Conservation (phyloP, 441 rosid genomes). For the Monsonia emarginata region DNA sequence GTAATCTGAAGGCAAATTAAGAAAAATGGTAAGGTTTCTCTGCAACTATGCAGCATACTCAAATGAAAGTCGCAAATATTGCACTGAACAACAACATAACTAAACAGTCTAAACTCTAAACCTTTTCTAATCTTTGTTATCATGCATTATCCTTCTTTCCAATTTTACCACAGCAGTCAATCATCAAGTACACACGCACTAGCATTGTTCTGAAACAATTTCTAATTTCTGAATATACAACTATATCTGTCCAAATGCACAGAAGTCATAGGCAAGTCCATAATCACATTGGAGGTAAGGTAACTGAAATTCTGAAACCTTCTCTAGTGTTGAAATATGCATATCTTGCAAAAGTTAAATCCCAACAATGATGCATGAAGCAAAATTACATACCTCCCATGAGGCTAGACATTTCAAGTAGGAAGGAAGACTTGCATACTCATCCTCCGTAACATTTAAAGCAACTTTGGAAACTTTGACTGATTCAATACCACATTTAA, state of each 20-base stretch:
- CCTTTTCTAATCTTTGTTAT: too few relatives aligned
- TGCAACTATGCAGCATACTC: too few relatives aligned
- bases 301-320: too few relatives aligned
- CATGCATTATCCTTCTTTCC: too few relatives aligned
- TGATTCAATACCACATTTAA: slow-evolving; percentile 18
- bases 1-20: too few relatives aligned
- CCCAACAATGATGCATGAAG: background rate
- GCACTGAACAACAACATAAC: too few relatives aligned
- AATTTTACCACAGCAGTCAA: too few relatives aligned
- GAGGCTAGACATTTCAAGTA: slow-evolving; percentile 57
- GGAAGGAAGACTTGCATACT: slow-evolving; percentile 60
- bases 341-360: background rate
- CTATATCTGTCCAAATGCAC: background rate
- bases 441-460: slow-evolving; percentile 39
- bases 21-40: too few relatives aligned
- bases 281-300: background rate
- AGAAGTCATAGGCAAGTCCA: background rate
- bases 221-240: background rate
- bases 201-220: background rate
- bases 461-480: slow-evolving; percentile 18
- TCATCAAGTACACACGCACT: too few relatives aligned
- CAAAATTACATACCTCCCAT: slow-evolving; percentile 61
- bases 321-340: background rate
- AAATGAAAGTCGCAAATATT: too few relatives aligned
- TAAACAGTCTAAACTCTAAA: too few relatives aligned